phyloP scores from a whole-genome alignment of 306 rosid species.

The Acmispon strigosus region DNA sequence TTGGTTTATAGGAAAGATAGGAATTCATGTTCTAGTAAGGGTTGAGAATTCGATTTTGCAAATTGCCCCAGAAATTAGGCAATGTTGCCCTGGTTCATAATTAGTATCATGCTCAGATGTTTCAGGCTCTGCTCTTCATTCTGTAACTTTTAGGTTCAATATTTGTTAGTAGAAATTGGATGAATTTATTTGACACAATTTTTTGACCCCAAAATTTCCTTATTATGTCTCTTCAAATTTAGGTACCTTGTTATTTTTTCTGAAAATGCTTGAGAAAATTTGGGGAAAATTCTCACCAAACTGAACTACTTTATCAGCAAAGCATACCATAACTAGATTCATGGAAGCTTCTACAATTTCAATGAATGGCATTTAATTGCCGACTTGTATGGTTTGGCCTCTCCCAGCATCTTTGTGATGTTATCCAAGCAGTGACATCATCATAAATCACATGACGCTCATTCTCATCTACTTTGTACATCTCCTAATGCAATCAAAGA shows the following conservation, averaged over 20 bases:
- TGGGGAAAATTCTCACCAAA: not conserved
- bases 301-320: not conserved
- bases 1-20: not conserved
- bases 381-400: not conserved
- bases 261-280: not conserved
- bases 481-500: not conserved
- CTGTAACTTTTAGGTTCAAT: not conserved
- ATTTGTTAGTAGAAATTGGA: not conserved
- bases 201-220: not conserved
- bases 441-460: slow-evolving; percentile 10
- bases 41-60: not conserved
- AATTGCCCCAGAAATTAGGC: not conserved
- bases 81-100: not conserved
- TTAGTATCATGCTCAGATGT: not conserved
- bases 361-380: slow-evolving; percentile 10
- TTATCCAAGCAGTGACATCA: not conserved
- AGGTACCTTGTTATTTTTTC: not conserved
- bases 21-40: not conserved
- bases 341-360: not conserved
- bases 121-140: not conserved
- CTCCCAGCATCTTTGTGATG: not conserved
- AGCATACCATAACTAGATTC: not conserved
- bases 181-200: not conserved
- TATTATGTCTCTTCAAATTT: not conserved
- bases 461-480: not conserved